Conservation (phyloP, 768 basidiomycete genomes). For the Tylopilus subfusipes region DNA sequence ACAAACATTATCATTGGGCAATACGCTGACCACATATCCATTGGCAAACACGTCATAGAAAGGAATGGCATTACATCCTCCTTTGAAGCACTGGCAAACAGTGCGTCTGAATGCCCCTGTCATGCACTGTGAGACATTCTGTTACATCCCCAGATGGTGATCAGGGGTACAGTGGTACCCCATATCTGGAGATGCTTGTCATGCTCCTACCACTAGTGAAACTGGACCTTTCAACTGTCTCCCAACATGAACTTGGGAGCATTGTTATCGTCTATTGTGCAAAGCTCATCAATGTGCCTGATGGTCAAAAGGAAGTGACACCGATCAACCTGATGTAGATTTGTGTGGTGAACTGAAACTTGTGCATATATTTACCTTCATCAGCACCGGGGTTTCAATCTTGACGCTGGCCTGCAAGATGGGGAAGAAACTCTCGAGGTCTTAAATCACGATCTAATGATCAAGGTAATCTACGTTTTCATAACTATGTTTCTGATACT, state of each 20-base stretch:
- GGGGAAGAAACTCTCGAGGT: conserved; percentile 45
- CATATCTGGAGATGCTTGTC: conserved; percentile 57
- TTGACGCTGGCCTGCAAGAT: conserved; percentile 59
- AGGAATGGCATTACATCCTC: conserved; percentile 49
- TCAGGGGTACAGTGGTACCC: conserved; percentile 65
- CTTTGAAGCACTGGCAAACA: conserved; percentile 42
- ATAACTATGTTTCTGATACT: background rate
- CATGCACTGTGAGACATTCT: too few species aligned
- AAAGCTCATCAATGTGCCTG: conserved; percentile 47
- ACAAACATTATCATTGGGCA: conserved; percentile 70
- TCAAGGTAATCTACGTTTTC: conserved; percentile 31
- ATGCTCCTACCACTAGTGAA: conserved; percentile 42
- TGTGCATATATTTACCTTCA: background rate
- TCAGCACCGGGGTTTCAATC: conserved; percentile 82
- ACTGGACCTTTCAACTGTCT: conserved; percentile 22
- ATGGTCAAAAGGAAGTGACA: conserved; percentile 47
- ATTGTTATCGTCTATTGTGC: conserved; percentile 68
- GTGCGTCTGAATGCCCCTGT: conserved; percentile 16
- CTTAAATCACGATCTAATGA: conserved; percentile 44
- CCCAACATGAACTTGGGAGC: conserved; percentile 57
- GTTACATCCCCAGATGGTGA: conserved; percentile 57
- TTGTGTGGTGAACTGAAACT: background rate
- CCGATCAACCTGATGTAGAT: conserved; percentile 79
- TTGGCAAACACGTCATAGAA: conserved; percentile 49
- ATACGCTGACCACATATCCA: conserved; percentile 70